Conservation (phyloP, 2,329 filamentous ascomycete species). For the Myriosclerotinia scirpicola region DNA sequence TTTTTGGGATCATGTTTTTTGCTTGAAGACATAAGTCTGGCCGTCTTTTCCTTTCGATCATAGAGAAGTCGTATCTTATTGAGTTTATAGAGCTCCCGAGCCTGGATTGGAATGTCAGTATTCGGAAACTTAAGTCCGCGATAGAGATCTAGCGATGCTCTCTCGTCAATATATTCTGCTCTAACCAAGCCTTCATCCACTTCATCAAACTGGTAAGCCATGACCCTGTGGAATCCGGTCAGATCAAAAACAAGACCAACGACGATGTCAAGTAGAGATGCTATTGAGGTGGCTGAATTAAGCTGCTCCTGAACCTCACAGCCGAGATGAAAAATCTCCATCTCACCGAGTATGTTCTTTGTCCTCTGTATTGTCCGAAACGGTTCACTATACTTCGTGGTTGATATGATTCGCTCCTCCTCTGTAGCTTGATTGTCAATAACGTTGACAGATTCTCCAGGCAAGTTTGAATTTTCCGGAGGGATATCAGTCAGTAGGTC, state of each 20-base stretch:
- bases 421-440: constrained; percentile 69
- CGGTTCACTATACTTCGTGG: constrained; percentile 70
- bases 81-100: constrained; percentile 79
- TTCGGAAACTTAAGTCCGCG: constrained; percentile 87
- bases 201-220: constrained; percentile 89
- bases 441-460: constrained; percentile 69
- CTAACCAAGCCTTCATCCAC: constrained; percentile 82
- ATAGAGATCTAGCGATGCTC: constrained; percentile 80
- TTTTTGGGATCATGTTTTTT: constrained; percentile 70
- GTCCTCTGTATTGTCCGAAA: constrained; percentile 52
- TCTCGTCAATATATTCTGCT: constrained; percentile 79
- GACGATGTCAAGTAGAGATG: constrained; percentile 74
- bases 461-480: constrained; percentile 58
- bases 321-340: constrained; percentile 91
- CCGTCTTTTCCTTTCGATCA: constrained; percentile 76
- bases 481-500: constrained; percentile 67
- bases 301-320: constrained; percentile 89
- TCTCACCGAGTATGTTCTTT: constrained; percentile 54
- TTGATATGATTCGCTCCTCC: constrained; percentile 74
- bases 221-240: constrained; percentile 86
- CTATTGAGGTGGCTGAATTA: constrained; percentile 66
- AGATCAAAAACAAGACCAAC: constrained; percentile 86
- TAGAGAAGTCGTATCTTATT: constrained; percentile 89
- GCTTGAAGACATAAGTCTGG: constrained; percentile 77
- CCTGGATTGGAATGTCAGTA: constrained; percentile 83